phyloP scores from a whole-genome alignment of 176 grass and related monocot genomes.

The Microstegium vimineum region DNA sequence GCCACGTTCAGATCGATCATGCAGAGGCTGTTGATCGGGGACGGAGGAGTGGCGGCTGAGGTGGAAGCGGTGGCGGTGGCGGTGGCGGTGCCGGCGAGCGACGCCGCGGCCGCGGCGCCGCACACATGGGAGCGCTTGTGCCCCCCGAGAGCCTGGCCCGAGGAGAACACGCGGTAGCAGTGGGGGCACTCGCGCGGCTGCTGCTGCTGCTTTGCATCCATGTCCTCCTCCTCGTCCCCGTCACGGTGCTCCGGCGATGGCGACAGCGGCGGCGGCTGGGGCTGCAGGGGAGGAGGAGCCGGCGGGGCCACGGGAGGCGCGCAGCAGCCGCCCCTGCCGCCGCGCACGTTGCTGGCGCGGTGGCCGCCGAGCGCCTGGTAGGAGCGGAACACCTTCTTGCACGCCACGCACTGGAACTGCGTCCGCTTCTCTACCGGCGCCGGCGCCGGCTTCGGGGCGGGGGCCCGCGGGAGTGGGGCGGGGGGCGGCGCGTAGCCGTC shows the following conservation, averaged over 20 bases:
- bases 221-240: not conserved
- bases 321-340: constrained; percentile 33
- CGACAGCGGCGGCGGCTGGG: not conserved
- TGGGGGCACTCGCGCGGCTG: constrained; percentile 45
- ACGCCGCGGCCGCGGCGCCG: constrained; percentile 19
- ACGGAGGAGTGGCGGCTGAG: not conserved
- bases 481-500: constrained; percentile 12
- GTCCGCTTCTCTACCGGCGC: constrained; percentile 29
- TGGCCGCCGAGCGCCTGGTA: constrained; percentile 75
- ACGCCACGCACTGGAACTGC: constrained; percentile 50
- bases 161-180: constrained; percentile 62
- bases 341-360: constrained; percentile 58
- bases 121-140: constrained; percentile 67
- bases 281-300: not conserved
- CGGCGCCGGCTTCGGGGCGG: not conserved
- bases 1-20: constrained; percentile 69
- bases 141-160: constrained; percentile 72
- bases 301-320: constrained; percentile 15
- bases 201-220: constrained; percentile 24
- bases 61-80: not conserved
- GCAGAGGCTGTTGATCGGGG: constrained; percentile 19
- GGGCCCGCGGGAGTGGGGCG: not conserved
- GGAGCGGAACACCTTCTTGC: constrained; percentile 68
- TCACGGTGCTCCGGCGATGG: constrained; percentile 30
- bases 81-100: not conserved